Evolutionary conservation across 208 protist species (phyloP).

Genomic region (Naegleria fowleri): DNA sequence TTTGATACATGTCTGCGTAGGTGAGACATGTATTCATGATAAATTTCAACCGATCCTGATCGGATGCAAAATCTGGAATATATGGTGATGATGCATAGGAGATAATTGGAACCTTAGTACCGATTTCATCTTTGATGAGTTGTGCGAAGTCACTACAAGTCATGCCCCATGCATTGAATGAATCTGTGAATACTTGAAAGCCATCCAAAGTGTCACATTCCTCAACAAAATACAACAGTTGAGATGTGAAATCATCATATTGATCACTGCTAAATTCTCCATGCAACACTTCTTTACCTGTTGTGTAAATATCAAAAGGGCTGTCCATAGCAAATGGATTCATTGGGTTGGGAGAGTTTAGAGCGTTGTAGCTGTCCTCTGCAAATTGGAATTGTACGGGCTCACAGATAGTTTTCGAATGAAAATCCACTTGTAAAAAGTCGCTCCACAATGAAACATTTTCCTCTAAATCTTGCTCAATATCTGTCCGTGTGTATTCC

Average conservation of each 20-base stretch:
- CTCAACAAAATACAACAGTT: background rate
- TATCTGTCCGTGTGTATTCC: background rate
- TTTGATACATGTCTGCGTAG: background rate
- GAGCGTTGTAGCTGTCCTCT: background rate
- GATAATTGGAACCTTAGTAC: background rate
- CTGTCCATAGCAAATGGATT: background rate
- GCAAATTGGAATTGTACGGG: background rate
- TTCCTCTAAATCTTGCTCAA: slow-evolving; percentile 10
- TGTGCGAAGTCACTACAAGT: background rate
- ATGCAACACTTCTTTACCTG: background rate
- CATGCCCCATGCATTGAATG: background rate
- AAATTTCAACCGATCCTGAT: background rate
- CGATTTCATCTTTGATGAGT: background rate
- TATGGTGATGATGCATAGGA: background rate
- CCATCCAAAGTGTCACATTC: slow-evolving; percentile 11
- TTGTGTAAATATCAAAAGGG: background rate
- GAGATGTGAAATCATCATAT: slow-evolving; percentile 2
- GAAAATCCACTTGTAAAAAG: background rate
- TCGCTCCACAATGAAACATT: background rate
- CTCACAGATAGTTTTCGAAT: background rate
- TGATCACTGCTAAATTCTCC: background rate
- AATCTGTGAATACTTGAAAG: background rate
- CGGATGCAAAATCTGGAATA: background rate
- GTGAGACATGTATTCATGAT: background rate
- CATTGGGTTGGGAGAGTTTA: background rate